Evolutionary conservation across 768 basidiomycete species (phyloP).

Genomic region (Podaxis mareebaensis): DNA sequence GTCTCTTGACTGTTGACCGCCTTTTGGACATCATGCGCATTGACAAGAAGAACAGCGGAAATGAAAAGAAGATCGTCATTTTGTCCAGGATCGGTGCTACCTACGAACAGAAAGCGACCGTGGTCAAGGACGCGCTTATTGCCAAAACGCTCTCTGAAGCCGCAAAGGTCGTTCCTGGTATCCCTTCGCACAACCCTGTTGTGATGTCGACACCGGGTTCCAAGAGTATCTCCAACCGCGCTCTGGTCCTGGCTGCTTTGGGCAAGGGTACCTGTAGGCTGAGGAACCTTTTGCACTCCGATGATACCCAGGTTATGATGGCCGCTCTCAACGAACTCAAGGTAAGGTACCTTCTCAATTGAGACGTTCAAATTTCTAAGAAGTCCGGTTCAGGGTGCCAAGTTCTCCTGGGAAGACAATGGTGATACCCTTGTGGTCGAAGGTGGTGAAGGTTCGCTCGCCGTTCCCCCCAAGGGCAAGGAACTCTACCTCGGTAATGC

Average conservation of each 20-base stretch:
- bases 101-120: constrained; percentile 88
- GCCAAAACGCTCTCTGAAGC: constrained; percentile 80
- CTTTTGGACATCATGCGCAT: constrained; percentile 93
- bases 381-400: constrained; percentile 65
- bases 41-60: constrained; percentile 97
- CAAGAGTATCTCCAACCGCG: constrained; percentile 95
- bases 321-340: constrained; percentile 85
- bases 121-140: constrained; percentile 80
- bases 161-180: constrained; percentile 69
- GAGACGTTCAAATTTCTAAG: background rate
- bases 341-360: constrained; percentile 39
- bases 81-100: constrained; percentile 90
- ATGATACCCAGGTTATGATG: constrained; percentile 99
- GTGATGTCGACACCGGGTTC: constrained; percentile 92
- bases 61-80: constrained; percentile 92
- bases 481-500: constrained; percentile 97
- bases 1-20: constrained; percentile 72
- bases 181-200: constrained; percentile 58
- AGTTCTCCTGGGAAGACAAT: constrained; percentile 93
- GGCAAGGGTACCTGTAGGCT: constrained; percentile 86
- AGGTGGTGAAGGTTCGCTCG: constrained; percentile 81
- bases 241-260: constrained; percentile 89
- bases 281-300: constrained; percentile 91
- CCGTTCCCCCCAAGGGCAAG: constrained; percentile 75
- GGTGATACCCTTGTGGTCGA: constrained; percentile 93